phyloP scores from a whole-genome alignment of 768 basidiomycete species.

The Tephrocybe sp. region DNA sequence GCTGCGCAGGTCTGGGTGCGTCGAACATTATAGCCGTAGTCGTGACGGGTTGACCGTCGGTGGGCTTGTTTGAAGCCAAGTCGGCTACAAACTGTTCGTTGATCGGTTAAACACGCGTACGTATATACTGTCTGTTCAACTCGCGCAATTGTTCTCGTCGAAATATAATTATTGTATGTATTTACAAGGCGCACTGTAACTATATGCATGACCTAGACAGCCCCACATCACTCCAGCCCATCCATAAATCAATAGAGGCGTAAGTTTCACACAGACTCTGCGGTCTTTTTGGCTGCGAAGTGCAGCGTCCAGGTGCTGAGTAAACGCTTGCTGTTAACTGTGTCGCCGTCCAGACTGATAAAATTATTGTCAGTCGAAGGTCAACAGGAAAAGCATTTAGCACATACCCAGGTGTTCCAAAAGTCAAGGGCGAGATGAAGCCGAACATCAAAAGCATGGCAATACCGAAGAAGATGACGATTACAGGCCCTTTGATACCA shows the following conservation, averaged over 20 bases:
- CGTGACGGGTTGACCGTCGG: background rate
- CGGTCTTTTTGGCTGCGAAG: conserved; percentile 73
- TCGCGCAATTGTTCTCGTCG: too few species aligned
- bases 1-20: conserved; percentile 71
- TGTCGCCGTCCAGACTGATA: conserved; percentile 75
- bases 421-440: conserved; percentile 89
- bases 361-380: conserved; percentile 17
- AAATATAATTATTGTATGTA: conserved; percentile 14
- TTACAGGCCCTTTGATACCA: conserved; percentile 73
- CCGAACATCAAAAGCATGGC: conserved; percentile 64
- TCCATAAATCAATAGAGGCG: background rate
- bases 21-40: conserved; percentile 69
- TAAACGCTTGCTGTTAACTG: conserved; percentile 82
- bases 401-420: conserved; percentile 91
- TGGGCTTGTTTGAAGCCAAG: background rate
- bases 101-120: too few species aligned
- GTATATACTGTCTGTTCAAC: too few species aligned
- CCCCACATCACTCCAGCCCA: background rate
- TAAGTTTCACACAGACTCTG: conserved; percentile 32
- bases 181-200: conserved; percentile 16
- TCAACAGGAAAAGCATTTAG: conserved; percentile 2
- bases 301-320: conserved; percentile 93
- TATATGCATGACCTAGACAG: conserved; percentile 4
- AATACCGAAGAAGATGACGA: conserved; percentile 56
- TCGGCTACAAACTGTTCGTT: conserved; percentile 8